Evolutionary conservation across 306 rosid species (phyloP), one percentile per base, ranked within the genome.

Genomic region (peach (Prunus persica)): DNA sequence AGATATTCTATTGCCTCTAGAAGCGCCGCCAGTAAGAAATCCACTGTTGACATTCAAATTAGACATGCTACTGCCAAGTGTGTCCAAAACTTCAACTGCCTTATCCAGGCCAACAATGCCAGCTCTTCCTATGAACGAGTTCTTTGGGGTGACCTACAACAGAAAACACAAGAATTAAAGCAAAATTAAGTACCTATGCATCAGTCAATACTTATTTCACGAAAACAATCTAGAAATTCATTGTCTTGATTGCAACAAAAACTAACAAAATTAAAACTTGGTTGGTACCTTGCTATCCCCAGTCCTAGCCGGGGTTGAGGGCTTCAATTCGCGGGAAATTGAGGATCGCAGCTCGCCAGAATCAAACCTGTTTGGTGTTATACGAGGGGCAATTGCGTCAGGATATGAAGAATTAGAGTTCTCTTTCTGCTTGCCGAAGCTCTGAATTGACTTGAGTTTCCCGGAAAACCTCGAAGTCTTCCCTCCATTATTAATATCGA

Each of bases 61-160:
- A 55, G 96, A 80, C 82, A 95, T 79, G 80, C 97, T 87, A 82
- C 87, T 92, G 45, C 96, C 96, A 77, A 95, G 80, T 16, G 93
- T 83, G 76, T 87, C 97, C 70, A 92, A 73, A 67, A 92, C 96
- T 41, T 86, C 97, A 45, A 89, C 92, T 5, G 96, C 92, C 86
- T 82, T 90, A 84, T 87, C 90, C 49, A 78, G 47, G 9, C 86
- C 86, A 11, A 60, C 83, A 65, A 57, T 49, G 9, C 97, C 79
- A 49, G 93, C 96, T 85, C 85, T 83, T 71, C 93, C 91, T 55
- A 86, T 72, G 46, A 81, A 82, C 10, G 98, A 84, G 72, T 82
- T 87, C 85, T 84, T 83, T 61, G 84, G 89, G 4, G 19, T 80
- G 55, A 84, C 79, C 95, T 88, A 76, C 67, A 64, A 72, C 78